phyloP scores from a whole-genome alignment of 306 rosid species.

The Corylus heterophylla region DNA sequence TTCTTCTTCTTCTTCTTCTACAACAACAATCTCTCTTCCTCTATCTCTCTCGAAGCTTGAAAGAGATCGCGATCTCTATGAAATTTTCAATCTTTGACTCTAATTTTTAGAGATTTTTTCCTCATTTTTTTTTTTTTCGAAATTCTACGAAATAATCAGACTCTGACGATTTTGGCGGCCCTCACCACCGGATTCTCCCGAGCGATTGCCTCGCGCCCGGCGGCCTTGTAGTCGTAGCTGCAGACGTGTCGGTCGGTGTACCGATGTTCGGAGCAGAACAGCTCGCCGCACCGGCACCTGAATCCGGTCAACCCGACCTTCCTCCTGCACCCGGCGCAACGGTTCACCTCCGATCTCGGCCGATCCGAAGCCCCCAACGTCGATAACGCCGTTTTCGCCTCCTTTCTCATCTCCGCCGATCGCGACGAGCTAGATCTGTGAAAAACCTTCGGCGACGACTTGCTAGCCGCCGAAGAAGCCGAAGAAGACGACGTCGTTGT shows the following conservation, averaged over 20 bases:
- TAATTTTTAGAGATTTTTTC: background rate
- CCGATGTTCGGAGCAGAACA: conserved; percentile 83
- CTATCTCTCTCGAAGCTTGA: conserved; percentile 22
- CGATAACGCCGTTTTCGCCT: conserved; percentile 4
- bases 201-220: conserved; percentile 86
- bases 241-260: conserved; percentile 97
- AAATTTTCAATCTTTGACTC: conserved; percentile 16
- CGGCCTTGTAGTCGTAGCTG: conserved; percentile 84
- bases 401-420: conserved; percentile 41
- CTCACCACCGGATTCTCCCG: conserved; percentile 88
- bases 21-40: conserved; percentile 28
- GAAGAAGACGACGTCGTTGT: conserved; percentile 29
- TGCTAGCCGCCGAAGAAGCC: conserved; percentile 51
- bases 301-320: conserved; percentile 89
- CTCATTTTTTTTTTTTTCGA: background rate
- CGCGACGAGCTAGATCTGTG: conserved; percentile 52
- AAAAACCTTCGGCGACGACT: background rate
- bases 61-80: conserved; percentile 27
- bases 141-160: conserved; percentile 47
- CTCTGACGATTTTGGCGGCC: conserved; percentile 84
- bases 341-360: conserved; percentile 48
- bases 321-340: conserved; percentile 82
- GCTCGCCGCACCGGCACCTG: conserved; percentile 93
- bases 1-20: conserved; percentile 23
- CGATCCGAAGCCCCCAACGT: conserved; percentile 21